Evolutionary conservation across 345 rosid species (phyloP), one percentile per base, ranked within the genome.

Genomic region (Viola odorata): DNA sequence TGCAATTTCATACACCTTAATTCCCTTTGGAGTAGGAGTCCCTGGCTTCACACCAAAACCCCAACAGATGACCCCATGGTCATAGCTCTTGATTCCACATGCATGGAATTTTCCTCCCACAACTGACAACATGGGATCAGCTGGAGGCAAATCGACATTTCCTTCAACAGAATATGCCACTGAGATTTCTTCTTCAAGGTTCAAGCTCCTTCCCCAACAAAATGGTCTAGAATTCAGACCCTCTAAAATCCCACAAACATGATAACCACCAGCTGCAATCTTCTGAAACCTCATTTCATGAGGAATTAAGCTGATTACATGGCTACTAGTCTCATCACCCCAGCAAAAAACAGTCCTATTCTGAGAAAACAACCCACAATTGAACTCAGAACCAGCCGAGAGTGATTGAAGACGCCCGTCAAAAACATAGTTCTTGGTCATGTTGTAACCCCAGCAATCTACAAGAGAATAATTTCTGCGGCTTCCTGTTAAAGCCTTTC

Each of bases 371-470:
- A 94, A 55, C 3, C 96, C 99, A 5, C 99, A 94, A 71, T 88
- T 88, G 55, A 94, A 94, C 73, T 78, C 99, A 0, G 99, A 80
- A 45, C 99, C 99, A n/a, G 99, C 95, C 0, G 97, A 86, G 49
- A 90, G 81, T 1, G 88, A 88, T 47, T 77, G 84, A 38, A 94
- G 75, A 73, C 75, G 89, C 45, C 92, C 91, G 4, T 86, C 85
- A 73, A 90, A 84, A 32, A 69, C 85, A 69, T 82, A 80, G 73
- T 77, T 94, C 60, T 75, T 82, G 2, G 99, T 94, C 99, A 94
- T 88, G 66, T 94, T 94, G 69, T 94, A 94, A 0, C 99, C 99
- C 99, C 99, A 94, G 67, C 99, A 94, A 84, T 94, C 99, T 61
- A 94, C 83, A 54, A 70, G 69, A 3, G 89, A 75, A 55, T 66